phyloP scores from a whole-genome alignment of 805 yeast species.

The Clavispora asparagi region DNA sequence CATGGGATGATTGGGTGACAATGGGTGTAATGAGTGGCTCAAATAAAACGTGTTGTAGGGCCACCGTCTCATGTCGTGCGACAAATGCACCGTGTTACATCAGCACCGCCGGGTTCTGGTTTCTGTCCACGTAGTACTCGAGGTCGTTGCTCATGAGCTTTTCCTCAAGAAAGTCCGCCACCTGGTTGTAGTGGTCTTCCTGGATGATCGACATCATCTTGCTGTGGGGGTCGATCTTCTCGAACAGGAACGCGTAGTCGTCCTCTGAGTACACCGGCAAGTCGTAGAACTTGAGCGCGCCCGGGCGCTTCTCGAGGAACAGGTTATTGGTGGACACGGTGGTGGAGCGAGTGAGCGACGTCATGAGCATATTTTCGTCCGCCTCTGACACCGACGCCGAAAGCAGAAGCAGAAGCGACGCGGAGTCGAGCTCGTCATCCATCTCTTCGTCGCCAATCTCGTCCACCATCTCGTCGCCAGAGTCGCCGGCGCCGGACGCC shows the following conservation, averaged over 20 bases:
- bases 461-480: constrained; percentile 13
- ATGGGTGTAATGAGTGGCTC: no score
- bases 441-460: constrained; percentile 16
- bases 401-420: constrained; percentile 32
- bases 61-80: no score
- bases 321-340: constrained; percentile 34
- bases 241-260: constrained; percentile 15
- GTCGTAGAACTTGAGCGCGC: constrained; percentile 23
- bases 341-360: constrained; percentile 36
- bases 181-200: constrained; percentile 36
- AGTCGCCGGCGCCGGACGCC: background rate
- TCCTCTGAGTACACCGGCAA: constrained; percentile 27
- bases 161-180: constrained; percentile 38
- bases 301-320: constrained; percentile 9
- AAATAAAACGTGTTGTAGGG: no score
- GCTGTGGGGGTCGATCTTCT: constrained; percentile 12
- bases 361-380: constrained; percentile 33
- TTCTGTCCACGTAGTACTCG: constrained; percentile 25
- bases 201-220: constrained; percentile 19
- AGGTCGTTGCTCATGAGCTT: constrained; percentile 35
- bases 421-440: constrained; percentile 17
- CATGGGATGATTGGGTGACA: no score
- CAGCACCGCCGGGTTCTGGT: constrained; percentile 1
- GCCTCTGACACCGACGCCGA: constrained; percentile 31
- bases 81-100: no score